Evolutionary conservation across 352 stramenopile genomes (phyloP), one percentile per base, ranked within the genome.

Genomic region (Phytophthora sansomeana): DNA sequence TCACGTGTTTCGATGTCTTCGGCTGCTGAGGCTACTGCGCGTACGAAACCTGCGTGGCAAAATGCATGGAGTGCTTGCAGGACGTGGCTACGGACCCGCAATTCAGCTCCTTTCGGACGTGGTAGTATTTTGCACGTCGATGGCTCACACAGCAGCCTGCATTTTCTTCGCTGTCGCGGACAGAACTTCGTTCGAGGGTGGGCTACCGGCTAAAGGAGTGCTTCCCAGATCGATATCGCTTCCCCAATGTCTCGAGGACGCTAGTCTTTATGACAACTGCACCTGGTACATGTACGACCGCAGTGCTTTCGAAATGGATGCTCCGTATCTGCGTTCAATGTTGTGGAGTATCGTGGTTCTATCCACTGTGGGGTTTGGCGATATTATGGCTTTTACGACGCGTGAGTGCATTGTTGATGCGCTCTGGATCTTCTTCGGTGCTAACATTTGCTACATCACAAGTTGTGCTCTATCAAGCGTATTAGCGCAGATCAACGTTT

Each of bases 371-470:
- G 81, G 81, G 0, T 92, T 87, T 63, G 84, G 84, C 3, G 83
- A 92, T 46, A 87, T 91, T 42, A 47, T 89, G 33, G 75, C 80
- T 1, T 91, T 89, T 50, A 81, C 82, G 0, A 83, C 77, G 6
- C 63, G 72, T 8, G 84, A 92, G 51, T 88, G 74, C 26, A 17
- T 86, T n/a, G 56, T 86, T 2, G 84, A 76, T 5, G 76, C 67
- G 14, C 50, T 90, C 11, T 92, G 84, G 84, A 92, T 92, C 36
- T 91, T 88, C 53, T 54, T 88, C n/a, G 69, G 81, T 13, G 81
- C 84, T 33, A 88, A 89, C 49, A 85, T 92, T 51, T 91, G 81
- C 71, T 92, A 92, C 62, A 88, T 85, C 41, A 90, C 80, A 11
- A 78, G 76, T 19, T 83, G 74, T 29, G 75, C 82, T 7, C 43